Evolutionary conservation across 202 grass and related monocot genomes (phyloP), one percentile per base, ranked within the genome.

Genomic region (Setaria italica): DNA sequence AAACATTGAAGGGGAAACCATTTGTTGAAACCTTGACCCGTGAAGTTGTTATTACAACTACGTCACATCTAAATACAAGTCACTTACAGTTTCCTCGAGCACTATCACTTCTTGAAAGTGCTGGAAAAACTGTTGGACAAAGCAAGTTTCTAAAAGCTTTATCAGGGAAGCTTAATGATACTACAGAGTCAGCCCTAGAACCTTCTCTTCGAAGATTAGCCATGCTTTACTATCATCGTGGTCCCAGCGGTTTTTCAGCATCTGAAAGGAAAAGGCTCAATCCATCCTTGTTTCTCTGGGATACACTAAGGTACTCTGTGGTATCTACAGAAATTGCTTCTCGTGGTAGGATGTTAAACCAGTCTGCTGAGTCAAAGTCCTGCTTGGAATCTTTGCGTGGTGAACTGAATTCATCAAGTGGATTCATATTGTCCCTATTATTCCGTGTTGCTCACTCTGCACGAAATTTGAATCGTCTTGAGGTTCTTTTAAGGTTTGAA

Each of bases 391-490:
- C 92, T 70, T 71, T 99, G 80, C 66, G 81, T 76, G 80, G 78
- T 14, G 97, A 99, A 79, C 76, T 99, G 45, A 92, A 90, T 90
- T 94, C 97, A 88, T 97, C 94, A 50, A 99, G 87, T 90, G 94
- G 94, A 71, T 99, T 93, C 87, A 93, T 97, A 88, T 81, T 97
- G 82, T 92, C 90, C 37, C 80, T 97, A 32, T 58, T 99, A n/a
- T 90, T 97, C 62, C 87, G 75, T 87, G 90, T 89, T 87, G 92
- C 97, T 34, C 97, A 95, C 81, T 82, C 88, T 62, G 82, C 92
- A 19, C 87, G 90, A 47, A 90, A 77, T 82, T 88, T 88, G 78
- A 97, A 80, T 74, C 70, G 84, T 67, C 87, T 89, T 21, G 97
- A 99, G 77, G 90, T 99, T 87, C 92, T 99, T 79, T 32, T 99